Percentiles rank a stretch among this genome's conserved stretches.
Evolutionary conservation across 352 stramenopile genomes (phyloP).

Genomic region (Globisporangium recalcitrans): DNA sequence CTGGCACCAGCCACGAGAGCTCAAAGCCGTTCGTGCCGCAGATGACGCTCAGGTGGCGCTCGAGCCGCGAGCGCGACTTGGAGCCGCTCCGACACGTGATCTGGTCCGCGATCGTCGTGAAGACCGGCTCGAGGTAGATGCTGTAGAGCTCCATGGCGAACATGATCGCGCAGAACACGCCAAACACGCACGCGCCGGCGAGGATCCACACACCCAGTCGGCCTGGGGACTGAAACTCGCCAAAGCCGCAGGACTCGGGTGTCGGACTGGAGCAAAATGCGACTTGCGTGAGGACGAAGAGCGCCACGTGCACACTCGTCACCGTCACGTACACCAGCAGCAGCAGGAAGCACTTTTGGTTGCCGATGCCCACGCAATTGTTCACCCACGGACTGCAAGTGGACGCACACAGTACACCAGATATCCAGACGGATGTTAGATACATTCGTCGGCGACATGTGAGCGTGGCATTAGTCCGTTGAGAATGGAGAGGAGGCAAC

Average conservation of each 20-base stretch:
- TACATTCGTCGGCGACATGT: not conserved
- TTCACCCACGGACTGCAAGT: slow-evolving; percentile 75
- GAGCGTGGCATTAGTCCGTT: not conserved
- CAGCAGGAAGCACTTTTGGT: slow-evolving; percentile 77
- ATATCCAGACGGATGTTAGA: no score
- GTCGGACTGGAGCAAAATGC: slow-evolving; percentile 27
- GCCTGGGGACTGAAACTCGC: slow-evolving; percentile 53
- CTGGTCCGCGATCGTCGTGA: slow-evolving; percentile 50
- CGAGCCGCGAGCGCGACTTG: slow-evolving; percentile 55
- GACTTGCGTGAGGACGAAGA: slow-evolving; percentile 52
- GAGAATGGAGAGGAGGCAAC: not conserved
- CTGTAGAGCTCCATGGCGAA: slow-evolving; percentile 75
- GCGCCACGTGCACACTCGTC: slow-evolving; percentile 47
- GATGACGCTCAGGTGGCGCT: slow-evolving; percentile 71
- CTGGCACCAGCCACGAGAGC: slow-evolving; percentile 57
- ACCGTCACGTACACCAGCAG: slow-evolving; percentile 71
- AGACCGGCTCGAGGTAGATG: slow-evolving; percentile 58
- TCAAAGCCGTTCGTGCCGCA: slow-evolving; percentile 70
- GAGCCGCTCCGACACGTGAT: slow-evolving; percentile 42
- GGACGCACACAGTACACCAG: not conserved
- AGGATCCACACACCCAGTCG: slow-evolving; percentile 62
- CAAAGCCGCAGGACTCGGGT: slow-evolving; percentile 47
- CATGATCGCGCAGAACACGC: slow-evolving; percentile 75
- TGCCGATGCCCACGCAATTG: slow-evolving; percentile 81
- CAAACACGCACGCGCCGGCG: slow-evolving; percentile 60